Evolutionary conservation across 768 basidiomycete genomes (phyloP), one percentile per base, ranked within the genome.

Genomic region (Termitomyces sp.): DNA sequence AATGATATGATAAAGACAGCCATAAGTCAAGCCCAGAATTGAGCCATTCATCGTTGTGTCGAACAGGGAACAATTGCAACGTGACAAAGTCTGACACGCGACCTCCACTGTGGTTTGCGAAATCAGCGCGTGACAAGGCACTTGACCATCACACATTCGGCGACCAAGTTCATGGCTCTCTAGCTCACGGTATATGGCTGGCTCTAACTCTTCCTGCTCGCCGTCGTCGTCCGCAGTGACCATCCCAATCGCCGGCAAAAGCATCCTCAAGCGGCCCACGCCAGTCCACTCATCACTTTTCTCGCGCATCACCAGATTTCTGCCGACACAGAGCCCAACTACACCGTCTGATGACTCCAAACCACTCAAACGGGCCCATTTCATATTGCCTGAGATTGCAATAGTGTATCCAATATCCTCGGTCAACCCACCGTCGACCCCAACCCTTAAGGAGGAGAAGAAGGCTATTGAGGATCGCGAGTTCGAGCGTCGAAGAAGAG

Each of bases 401-500:
- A 91, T 91, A 24, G 86, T 95, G 36, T 98, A 98, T 72, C 94
- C 95, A 0, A 96, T 98, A 71, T 91, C 90, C 32, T 86, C 89
- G 1, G 67, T 87, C 16, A 90, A 90, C 55, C 92, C 96, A 7
- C 96, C 96, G 1, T 91, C 86, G 52, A 91, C 87, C 3, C 87
- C 89, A 0, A 82, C 83, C 2, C 77, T 94, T 55, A 87, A 87
- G 73, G 91, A 93, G 62, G 92, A 96, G 78, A 91, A 91, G 74
- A 79, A 81, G 59, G 83, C 85, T n/a, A 88, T 90, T 44, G 90
- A 92, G 74, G 87, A 89, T 58, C 79, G 83, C 54, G 93, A 94
- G 73, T 75, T 78, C 3, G 89, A 90, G 75, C 77, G 91, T 45
- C 75, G 92, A 60, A 76, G 76, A 64, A 78, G 87, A 63, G 82